A percentile compares a stretch with the other conserved stretches of the same genome.
phyloP scores from a whole-genome alignment of 1,284 basidiomycete genomes.

The Puccinia coronata region DNA sequence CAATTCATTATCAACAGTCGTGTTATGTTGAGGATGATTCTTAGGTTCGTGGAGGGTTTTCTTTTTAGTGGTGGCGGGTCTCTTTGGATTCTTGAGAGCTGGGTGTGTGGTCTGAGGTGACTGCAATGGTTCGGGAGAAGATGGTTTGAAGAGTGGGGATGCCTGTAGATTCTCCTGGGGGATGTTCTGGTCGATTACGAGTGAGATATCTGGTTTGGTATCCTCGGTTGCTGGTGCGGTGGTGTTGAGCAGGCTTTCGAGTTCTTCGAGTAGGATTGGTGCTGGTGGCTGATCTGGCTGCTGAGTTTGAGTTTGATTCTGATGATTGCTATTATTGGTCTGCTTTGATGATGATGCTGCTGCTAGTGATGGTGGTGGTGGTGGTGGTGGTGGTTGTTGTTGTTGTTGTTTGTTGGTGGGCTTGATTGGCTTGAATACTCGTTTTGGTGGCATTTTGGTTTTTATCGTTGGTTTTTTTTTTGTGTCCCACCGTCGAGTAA shows the following conservation, averaged over 20 bases:
- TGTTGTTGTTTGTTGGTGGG: neutral
- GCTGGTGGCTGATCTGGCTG: neutral
- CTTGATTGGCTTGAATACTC: conserved; percentile 34
- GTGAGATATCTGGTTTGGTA: conserved; percentile 29
- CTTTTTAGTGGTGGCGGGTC: neutral
- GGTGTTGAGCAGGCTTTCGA: conserved; percentile 27
- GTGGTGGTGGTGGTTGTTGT: neutral
- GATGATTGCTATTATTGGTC: too few species aligned
- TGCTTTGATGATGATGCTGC: neutral
- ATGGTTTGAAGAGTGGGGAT: conserved; percentile 18
- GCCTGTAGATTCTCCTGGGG: neutral
- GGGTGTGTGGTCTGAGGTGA: neutral
- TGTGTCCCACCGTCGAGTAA: too few species aligned
- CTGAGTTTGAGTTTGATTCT: too few species aligned
- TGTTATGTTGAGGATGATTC: neutral
- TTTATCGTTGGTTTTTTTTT: neutral
- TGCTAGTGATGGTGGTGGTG: neutral
- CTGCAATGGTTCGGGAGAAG: neutral
- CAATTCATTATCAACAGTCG: conserved; percentile 57
- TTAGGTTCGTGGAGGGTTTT: neutral
- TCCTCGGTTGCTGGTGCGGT: conserved; percentile 18
- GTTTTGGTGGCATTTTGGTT: conserved; percentile 42
- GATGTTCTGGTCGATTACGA: neutral
- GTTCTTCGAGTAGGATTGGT: conserved; percentile 40
- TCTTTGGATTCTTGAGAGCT: neutral